phyloP scores from a whole-genome alignment of 2,329 filamentous ascomycete species.

The Ascochyta koolunga region DNA sequence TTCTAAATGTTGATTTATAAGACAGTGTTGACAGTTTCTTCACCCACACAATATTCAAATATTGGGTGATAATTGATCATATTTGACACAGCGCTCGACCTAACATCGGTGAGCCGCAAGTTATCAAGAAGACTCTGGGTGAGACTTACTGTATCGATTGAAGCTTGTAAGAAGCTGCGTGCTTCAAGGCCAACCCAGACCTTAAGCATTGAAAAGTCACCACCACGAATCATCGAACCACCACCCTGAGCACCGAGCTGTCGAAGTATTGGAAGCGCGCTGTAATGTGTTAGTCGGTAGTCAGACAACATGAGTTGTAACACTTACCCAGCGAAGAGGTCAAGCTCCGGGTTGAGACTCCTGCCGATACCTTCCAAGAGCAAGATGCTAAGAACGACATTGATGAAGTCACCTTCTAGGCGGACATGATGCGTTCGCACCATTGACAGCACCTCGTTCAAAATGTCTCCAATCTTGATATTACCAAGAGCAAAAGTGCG shows the following conservation, averaged over 20 bases:
- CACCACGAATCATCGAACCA: conserved; percentile 57
- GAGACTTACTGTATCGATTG: conserved; percentile 77
- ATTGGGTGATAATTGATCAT: conserved; percentile 86
- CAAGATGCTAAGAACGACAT: conserved; percentile 94
- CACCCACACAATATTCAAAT: conserved; percentile 58
- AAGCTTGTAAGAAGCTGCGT: conserved; percentile 85
- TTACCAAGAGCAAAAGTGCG: conserved; percentile 89
- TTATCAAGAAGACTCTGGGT: background rate
- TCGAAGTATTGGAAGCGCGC: conserved; percentile 86
- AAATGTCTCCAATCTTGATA: conserved; percentile 93
- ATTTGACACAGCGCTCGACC: conserved; percentile 90
- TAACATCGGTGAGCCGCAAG: conserved; percentile 39
- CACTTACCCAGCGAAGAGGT: conserved; percentile 76
- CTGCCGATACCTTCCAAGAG: conserved; percentile 93
- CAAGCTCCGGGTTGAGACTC: conserved; percentile 81
- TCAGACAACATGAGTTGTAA: background rate
- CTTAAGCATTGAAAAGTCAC: conserved; percentile 72
- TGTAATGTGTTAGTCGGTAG: conserved; percentile 46
- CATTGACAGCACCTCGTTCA: conserved; percentile 90
- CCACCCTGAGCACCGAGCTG: conserved; percentile 82
- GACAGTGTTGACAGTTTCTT: no score
- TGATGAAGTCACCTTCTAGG: conserved; percentile 96
- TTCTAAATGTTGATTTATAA: background rate
- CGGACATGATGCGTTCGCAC: conserved; percentile 90
- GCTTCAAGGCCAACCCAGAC: conserved; percentile 93